Evolutionary conservation across 345 rosid species (phyloP).

Genomic region (Theobroma cacao): DNA sequence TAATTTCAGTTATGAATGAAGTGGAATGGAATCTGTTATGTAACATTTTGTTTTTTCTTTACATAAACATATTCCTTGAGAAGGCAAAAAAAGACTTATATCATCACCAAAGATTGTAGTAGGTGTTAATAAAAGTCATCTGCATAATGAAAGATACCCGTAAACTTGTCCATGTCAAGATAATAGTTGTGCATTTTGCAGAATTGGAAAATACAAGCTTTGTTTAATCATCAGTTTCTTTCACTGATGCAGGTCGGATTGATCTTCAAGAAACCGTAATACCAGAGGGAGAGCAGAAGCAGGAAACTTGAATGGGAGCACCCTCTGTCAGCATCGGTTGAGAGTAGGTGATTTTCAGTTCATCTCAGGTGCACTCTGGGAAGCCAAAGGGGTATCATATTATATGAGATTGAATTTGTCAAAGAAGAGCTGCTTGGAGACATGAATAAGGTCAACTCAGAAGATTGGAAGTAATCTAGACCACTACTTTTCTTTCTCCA

Average conservation of each 20-base stretch:
- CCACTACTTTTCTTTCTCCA: conserved; percentile 4
- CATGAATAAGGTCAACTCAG: conserved; percentile 25
- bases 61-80: not conserved
- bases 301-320: conserved; percentile 34
- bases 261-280: conserved; percentile 57
- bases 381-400: not conserved
- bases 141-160: not conserved
- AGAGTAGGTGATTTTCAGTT: not conserved
- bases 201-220: not conserved
- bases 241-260: conserved; percentile 54
- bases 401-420: conserved; percentile 16
- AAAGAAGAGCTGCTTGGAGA: conserved; percentile 15
- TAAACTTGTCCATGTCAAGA: not conserved
- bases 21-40: not conserved
- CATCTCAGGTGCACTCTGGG: conserved; percentile 11
- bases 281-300: conserved; percentile 50
- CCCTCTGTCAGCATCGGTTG: not conserved
- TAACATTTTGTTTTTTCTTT: not conserved
- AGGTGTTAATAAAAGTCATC: not conserved
- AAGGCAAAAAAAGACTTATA: not conserved
- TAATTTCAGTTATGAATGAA: not conserved
- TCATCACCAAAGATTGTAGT: not conserved
- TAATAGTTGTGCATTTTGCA: not conserved
- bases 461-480: conserved; percentile 14
- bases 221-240: not conserved